Evolutionary conservation across 805 yeast genomes (phyloP), one percentile per base, ranked within the genome.

Genomic region (Saccharomycopsis babjevae): DNA sequence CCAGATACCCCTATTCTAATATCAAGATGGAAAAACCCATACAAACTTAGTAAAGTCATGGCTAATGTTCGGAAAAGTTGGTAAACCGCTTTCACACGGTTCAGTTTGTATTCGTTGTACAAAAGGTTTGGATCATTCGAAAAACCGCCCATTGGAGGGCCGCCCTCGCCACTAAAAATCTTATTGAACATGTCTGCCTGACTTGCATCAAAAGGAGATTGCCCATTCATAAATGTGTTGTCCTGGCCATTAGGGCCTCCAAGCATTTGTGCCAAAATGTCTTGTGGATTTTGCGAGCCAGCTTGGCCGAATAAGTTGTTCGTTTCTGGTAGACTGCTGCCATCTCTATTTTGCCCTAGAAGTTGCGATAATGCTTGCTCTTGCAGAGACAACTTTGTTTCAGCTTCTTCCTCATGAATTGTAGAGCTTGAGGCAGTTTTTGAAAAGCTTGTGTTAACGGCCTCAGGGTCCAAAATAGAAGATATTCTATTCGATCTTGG

Each of bases 401-500:
- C 46, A n/a, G 34, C 11, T 5, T 32, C 34, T 5, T 25, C 25
- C 18, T 25, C 43, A 15, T n/a, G 10, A 28, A 28, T 56, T 8
- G 32, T 16, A 8, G 20, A 39, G 16, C 30, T 18, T 15, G 32
- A 11, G 16, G 32, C 28, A 16, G 56, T 28, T 32, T 34, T 32
- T 18, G 42, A 28, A 52, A 52, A 32, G 18, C 40, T 52, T 7
- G 56, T 52, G 32, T 34, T 52, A 30, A 32, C 50, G 16, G 38
- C n/a, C 1, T 36, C 57, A 15, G 58, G 32, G 20, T 63, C 65
- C 18, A 63, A 36, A 15, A 63, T 63, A 5, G 65, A 58, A 16
- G 64, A 61, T 11, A 63, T 59, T 55, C 65, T 56, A 36, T 63
- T 63, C 4, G 58, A 22, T 54, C 62, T 50, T 22, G 10, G 42